Conservation (phyloP, 2,329 filamentous ascomycete species). For the Talaromyces atroroseus region DNA sequence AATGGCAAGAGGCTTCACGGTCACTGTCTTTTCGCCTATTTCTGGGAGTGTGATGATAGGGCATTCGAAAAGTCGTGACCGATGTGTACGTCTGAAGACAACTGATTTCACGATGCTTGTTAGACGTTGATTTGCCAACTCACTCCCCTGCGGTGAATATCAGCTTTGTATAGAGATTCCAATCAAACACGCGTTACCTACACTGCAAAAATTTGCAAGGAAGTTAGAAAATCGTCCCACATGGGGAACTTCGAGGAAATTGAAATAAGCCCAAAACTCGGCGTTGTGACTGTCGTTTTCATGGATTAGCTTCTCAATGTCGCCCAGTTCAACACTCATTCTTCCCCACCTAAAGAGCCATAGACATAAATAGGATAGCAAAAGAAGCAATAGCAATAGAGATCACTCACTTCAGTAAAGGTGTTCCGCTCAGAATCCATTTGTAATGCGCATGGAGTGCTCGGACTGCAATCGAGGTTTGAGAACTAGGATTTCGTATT, state of each 20-base stretch:
- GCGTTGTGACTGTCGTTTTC: constrained; percentile 23
- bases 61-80: constrained; percentile 47
- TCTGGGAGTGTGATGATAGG: constrained; percentile 52
- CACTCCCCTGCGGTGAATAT: constrained; percentile 13
- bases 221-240: constrained; percentile 23
- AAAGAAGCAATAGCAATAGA: neutral
- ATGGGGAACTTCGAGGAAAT: constrained; percentile 31
- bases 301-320: constrained; percentile 19
- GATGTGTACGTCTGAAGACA: constrained; percentile 54
- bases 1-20: constrained; percentile 32
- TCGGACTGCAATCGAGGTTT: constrained; percentile 32
- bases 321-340: neutral
- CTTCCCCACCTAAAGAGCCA: too few species aligned
- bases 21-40: constrained; percentile 39
- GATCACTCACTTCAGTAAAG: constrained; percentile 30
- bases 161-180: neutral
- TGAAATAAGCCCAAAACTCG: constrained; percentile 37
- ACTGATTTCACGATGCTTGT: constrained; percentile 31
- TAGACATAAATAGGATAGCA: neutral
- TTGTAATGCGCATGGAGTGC: constrained; percentile 30
- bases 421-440: constrained; percentile 38
- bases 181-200: constrained; percentile 1
- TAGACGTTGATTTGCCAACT: constrained; percentile 19
- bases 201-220: constrained; percentile 21
- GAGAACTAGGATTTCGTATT: constrained; percentile 32